Conservation (phyloP, 2,329 filamentous ascomycete genomes). For the Sarocladium oryzae region DNA sequence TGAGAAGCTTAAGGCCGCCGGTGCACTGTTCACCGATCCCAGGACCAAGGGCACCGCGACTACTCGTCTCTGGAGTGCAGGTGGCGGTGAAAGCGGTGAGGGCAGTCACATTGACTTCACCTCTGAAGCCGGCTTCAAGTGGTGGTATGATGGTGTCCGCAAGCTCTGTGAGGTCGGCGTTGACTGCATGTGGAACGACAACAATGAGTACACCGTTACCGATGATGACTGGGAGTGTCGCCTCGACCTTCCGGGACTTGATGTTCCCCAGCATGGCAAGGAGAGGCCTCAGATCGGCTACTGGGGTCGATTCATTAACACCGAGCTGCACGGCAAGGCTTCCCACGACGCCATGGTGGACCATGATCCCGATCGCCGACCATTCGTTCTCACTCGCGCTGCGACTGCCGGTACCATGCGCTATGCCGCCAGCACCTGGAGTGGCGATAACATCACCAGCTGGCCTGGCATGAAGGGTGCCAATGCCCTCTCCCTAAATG, state of each 20-base stretch:
- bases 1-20: constrained; percentile 47
- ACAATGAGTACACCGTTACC: constrained; percentile 66
- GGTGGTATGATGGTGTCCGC: constrained; percentile 65
- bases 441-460: constrained; percentile 67
- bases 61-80: constrained; percentile 64
- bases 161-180: constrained; percentile 57
- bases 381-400: constrained; percentile 64
- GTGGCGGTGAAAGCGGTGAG: constrained; percentile 62
- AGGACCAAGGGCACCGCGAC: constrained; percentile 44
- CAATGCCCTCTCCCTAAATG: constrained; percentile 62
- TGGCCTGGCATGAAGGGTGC: constrained; percentile 68
- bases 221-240: constrained; percentile 60
- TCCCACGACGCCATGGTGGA: constrained; percentile 62
- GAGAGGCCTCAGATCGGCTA: constrained; percentile 49
- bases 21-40: constrained; percentile 59
- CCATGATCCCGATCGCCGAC: constrained; percentile 50
- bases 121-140: constrained; percentile 57
- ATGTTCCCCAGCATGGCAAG: constrained; percentile 28
- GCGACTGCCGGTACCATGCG: constrained; percentile 64
- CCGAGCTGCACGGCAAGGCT: constrained; percentile 64
- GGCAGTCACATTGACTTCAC: constrained; percentile 71
- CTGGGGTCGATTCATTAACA: constrained; percentile 64
- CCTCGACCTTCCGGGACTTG: constrained; percentile 35
- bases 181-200: constrained; percentile 74
- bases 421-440: constrained; percentile 68